Evolutionary conservation across 2,329 filamentous ascomycete genomes (phyloP), one percentile per base, ranked within the genome.

Genomic region (Ophiocordyceps camponoti-floridani): DNA sequence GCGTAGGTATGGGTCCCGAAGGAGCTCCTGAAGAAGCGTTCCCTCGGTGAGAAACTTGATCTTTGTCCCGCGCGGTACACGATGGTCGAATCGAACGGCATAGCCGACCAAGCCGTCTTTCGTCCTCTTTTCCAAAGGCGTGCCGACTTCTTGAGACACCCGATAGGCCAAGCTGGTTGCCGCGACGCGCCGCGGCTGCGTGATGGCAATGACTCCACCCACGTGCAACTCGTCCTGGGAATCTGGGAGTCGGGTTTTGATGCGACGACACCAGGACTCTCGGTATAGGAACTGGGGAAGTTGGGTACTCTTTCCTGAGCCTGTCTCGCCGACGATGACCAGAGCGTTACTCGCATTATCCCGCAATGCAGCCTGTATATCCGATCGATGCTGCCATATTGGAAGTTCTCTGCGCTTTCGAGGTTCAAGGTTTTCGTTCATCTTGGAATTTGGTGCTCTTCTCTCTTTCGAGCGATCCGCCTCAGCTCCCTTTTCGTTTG

Each of bases 1-100:
- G 30, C 73, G 75, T 55, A 98, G 69, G 54, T 79, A 71, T 1
- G 85, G 84, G 59, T 98, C 91, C 44, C 82, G 74, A 47, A 98
- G 62, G 61, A 98, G 81, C 61, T 98, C 93, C 59, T 96, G 88
- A 13, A 98, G 69, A 44, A 98, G 69, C 80, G 94, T 96, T 54
- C 91, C 91, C 61, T 98, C 93, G 0, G 91, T 98, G 50, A 98
- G 66, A 54, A 87, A 98, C 57, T 96, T 96, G 63, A 98, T 82
- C 54, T 74, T 79, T 4, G 85, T 84, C n/a, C 78, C 81, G 18
- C 75, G 75, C n/a, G 85, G 84, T 0, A 84, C 77, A 12, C 82
- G 79, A 48, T 88, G 84, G 53, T 98, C 91, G 55, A 98, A 98
- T 46, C 91, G 82, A 31, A 98, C 89, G 4, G 85, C 89, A 58